Evolutionary conservation across 2,329 filamentous ascomycete species (phyloP), one percentile per base, ranked within the genome.

Genomic region (Xylaria hypoxylon): DNA sequence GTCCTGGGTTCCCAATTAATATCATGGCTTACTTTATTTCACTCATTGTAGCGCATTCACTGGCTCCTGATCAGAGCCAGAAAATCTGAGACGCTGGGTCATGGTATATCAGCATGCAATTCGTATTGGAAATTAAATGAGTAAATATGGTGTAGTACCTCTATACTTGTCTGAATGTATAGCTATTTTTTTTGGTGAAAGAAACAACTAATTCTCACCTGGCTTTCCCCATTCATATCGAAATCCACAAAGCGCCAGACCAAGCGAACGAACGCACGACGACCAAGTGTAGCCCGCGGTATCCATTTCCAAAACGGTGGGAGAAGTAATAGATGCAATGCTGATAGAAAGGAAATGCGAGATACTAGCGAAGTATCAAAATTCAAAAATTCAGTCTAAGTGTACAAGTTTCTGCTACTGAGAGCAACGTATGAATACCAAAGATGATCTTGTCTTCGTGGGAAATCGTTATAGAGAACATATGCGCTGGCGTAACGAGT

Each of bases 361-460:
- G 40, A 35, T 51, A 42, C 47, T 61, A 38, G 42, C 5, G 5
- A 62, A 33, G 38, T 28, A 56, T 50, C 48, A 47, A 67, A 52
- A 10, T 35, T 52, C 51, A 64, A 58, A 26, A 57, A 48, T 62
- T 53, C 61, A 70, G 56, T 63, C 62, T 65, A 68, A 59, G 45
- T 67, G 48, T 69, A 67, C 67, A 68, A 53, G 35, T 62, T 56
- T 44, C 28, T 58, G 57, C 52, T 42, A 44, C 33, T 57, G 31
- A 57, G 31, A 38, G 55, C 50, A 56, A 47, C 11, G 40, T 48
- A 51, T 15, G 50, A 50, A 53, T 64, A 44, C 45, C 58, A 62
- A 62, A 58, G 51, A 58, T 62, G 57, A 67, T 69, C 64, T 35
- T 65, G 47, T 58, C 62, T 68, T 65, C 52, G 60, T 63, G 35